Percentiles rank a stretch among this genome's conserved stretches.
Conservation (phyloP, 345 rosid genomes). For the Punica granatum region DNA sequence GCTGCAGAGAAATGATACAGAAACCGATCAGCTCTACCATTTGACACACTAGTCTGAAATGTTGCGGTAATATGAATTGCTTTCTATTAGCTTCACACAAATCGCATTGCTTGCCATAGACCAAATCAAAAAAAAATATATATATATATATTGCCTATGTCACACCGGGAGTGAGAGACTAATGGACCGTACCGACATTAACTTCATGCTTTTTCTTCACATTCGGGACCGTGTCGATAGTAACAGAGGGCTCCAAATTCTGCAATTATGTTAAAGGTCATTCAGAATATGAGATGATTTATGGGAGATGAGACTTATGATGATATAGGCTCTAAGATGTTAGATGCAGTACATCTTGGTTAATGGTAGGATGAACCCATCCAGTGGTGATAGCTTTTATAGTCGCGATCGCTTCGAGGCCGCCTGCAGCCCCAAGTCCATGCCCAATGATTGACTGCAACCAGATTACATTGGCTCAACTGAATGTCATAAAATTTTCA, state of each 20-base stretch:
- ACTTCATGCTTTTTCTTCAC: conserved; percentile 54
- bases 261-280: conserved; percentile 12
- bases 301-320: neutral
- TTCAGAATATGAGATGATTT: neutral
- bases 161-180: neutral
- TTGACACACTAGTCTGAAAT: too few species aligned
- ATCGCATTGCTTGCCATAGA: too few species aligned
- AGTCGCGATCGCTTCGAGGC: conserved; percentile 61
- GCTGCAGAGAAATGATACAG: conserved; percentile 21
- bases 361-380: conserved; percentile 63
- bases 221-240: conserved; percentile 56
- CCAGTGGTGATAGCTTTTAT: conserved; percentile 64
- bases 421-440: conserved; percentile 68
- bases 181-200: conserved; percentile 28
- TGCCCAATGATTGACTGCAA: conserved; percentile 60
- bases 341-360: conserved; percentile 45
- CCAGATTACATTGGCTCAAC: neutral
- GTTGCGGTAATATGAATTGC: too few species aligned
- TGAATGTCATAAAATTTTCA: neutral
- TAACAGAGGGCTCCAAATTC: conserved; percentile 46
- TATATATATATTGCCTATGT: too few species aligned
- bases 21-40: neutral
- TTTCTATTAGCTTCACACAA: too few species aligned
- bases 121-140: too few species aligned
- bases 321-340: neutral